Percentiles rank a stretch among this genome's conserved stretches.
These are phyloP conservation scores for Kwoniella bestiolae DNA, from an alignment of 768 basidiomycete species.

Conservation along the genomic window DNA sequence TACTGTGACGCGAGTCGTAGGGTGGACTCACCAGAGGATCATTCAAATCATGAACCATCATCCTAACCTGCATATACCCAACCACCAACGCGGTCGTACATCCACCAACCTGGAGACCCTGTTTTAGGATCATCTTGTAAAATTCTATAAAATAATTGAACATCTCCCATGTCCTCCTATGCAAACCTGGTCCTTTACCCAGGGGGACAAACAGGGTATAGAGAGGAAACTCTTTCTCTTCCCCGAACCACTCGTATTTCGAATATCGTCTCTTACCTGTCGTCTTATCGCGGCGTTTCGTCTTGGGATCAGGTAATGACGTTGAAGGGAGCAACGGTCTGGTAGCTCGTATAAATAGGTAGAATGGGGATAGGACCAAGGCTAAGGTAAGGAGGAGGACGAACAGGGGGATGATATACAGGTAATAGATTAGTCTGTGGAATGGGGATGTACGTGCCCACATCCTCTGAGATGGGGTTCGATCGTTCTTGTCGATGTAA, in stretches of 20 bases:
- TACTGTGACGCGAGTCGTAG: background rate
- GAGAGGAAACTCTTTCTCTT: conserved; percentile 7
- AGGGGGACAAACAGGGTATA: conserved; percentile 3
- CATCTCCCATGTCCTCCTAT: conserved; percentile 36
- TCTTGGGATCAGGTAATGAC: background rate
- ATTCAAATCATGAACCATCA: conserved; percentile 28
- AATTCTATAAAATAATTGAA: conserved; percentile 28
- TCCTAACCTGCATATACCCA: conserved; percentile 31
- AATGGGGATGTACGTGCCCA: conserved; percentile 14
- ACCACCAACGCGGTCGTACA: conserved; percentile 32
- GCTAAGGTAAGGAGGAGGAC: conserved; percentile 1
- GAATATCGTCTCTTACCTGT: background rate
- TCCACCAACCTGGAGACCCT: conserved; percentile 43
- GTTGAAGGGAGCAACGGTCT: conserved; percentile 13
- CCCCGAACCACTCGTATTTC: conserved; percentile 26
- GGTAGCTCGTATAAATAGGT: conserved; percentile 2
- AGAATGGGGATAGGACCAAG: conserved; percentile 6
- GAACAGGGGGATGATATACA: conserved; percentile 25
- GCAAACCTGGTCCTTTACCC: conserved; percentile 17
- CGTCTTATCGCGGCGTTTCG: background rate
- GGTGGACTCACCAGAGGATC: conserved; percentile 24
- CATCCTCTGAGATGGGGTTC: conserved; percentile 11
- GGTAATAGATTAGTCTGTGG: conserved; percentile 17
- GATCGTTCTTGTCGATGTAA: background rate
- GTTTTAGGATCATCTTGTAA: conserved; percentile 23